These are phyloP conservation scores for Vanrija pseudolonga DNA, from an alignment of 1,284 basidiomycete species.

Conservation along the genomic window DNA sequence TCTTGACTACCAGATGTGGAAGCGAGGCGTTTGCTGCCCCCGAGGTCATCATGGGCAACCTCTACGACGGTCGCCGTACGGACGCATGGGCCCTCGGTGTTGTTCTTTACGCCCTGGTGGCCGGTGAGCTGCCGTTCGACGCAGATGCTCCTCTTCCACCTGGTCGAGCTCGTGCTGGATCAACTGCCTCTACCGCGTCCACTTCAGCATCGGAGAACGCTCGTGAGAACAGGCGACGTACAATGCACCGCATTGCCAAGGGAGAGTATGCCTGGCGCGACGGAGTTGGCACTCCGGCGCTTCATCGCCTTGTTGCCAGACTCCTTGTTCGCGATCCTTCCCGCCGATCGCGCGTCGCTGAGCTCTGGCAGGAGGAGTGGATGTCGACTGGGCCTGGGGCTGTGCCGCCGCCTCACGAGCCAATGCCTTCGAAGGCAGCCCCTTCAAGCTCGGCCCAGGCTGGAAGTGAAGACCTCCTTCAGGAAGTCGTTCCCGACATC, in stretches of 20 bases:
- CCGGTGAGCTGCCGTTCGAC: conserved; percentile 55
- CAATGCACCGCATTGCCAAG: conserved; percentile 69
- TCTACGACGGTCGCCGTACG: conserved; percentile 80
- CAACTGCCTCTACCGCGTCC: conserved; percentile 5
- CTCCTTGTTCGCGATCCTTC: conserved; percentile 67
- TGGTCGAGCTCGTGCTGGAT: conserved; percentile 17
- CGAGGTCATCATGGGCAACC: conserved; percentile 72
- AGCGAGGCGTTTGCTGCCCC: conserved; percentile 89
- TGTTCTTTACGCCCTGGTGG: conserved; percentile 71
- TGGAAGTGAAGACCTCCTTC: neutral
- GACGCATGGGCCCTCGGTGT: conserved; percentile 88
- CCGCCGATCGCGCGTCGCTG: conserved; percentile 58
- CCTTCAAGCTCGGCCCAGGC: neutral
- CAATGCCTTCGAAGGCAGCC: neutral
- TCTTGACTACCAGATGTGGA: conserved; percentile 81
- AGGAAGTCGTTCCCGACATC: neutral
- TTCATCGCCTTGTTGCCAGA: conserved; percentile 56
- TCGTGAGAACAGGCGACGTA: conserved; percentile 8
- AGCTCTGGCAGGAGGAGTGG: conserved; percentile 68
- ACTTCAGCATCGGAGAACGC: neutral
- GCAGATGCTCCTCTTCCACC: conserved; percentile 15
- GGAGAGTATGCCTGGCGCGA: conserved; percentile 68
- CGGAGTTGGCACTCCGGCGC: conserved; percentile 27
- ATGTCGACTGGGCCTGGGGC: conserved; percentile 49
- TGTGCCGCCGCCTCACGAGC: conserved; percentile 11